These are phyloP conservation scores for Malassezia yamatoensis DNA, from an alignment of 1,284 basidiomycete genomes.

Conservation along the genomic window DNA sequence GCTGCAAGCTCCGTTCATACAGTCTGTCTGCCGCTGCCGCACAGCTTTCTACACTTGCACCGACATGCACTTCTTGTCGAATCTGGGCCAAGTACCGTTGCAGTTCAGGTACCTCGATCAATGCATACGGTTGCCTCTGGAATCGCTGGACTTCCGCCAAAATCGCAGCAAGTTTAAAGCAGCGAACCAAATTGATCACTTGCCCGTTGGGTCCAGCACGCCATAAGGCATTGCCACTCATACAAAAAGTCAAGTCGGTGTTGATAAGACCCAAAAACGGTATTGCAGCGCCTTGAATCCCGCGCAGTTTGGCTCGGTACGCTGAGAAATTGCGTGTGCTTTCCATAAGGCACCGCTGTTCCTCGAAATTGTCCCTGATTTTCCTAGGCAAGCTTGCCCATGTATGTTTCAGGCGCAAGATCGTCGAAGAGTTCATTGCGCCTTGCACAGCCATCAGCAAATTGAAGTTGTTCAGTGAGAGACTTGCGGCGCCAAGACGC, in stretches of 20 bases:
- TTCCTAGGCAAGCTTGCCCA: slow-evolving; percentile 71
- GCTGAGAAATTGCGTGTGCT: slow-evolving; percentile 82
- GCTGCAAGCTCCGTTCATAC: slow-evolving; percentile 39
- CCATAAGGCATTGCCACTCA: slow-evolving; percentile 81
- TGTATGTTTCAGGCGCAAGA: slow-evolving; percentile 47
- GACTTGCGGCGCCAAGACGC: slow-evolving; percentile 49
- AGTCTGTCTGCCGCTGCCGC: slow-evolving; percentile 35
- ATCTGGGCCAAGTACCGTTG: slow-evolving; percentile 59
- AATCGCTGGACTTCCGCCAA: slow-evolving; percentile 76
- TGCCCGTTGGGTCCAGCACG: slow-evolving; percentile 65
- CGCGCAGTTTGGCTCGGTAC: slow-evolving; percentile 65
- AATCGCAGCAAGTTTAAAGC: slow-evolving; percentile 48
- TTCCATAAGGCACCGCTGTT: slow-evolving; percentile 72
- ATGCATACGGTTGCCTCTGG: slow-evolving; percentile 65
- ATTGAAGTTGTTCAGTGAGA: slow-evolving; percentile 50
- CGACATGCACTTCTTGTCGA: slow-evolving; percentile 24
- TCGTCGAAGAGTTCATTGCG: slow-evolving; percentile 49
- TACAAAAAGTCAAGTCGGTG: slow-evolving; percentile 87
- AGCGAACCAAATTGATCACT: slow-evolving; percentile 77
- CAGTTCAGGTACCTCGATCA: slow-evolving; percentile 72
- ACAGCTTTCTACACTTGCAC: slow-evolving; percentile 14
- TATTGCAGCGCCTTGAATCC: slow-evolving; percentile 31
- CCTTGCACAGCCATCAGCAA: slow-evolving; percentile 50
- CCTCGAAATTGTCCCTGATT: slow-evolving; percentile 67
- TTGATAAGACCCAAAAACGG: slow-evolving; percentile 62